These are phyloP conservation scores for Aspergillus brasiliensis DNA, from an alignment of 2,329 filamentous ascomycete genomes.

Conservation along the genomic window DNA sequence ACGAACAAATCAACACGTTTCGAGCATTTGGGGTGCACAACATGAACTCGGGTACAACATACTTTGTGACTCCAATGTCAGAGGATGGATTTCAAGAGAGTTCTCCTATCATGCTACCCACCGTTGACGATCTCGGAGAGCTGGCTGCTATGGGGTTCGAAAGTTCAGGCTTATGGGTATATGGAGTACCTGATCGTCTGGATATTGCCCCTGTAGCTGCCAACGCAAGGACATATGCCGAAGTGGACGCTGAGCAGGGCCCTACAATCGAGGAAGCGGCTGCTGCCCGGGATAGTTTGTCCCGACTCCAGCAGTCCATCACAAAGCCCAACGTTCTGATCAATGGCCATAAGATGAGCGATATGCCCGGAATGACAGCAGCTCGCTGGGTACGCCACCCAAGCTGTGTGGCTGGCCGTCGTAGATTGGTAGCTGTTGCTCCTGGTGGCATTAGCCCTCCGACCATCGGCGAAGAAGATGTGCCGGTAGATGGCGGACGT, in stretches of 20 bases:
- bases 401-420: conserved; percentile 52
- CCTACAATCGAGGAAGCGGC: not conserved
- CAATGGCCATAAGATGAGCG: conserved; percentile 65
- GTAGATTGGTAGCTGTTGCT: conserved; percentile 68
- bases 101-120: conserved; percentile 68
- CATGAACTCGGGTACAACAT: conserved; percentile 73
- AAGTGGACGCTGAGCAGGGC: conserved; percentile 2
- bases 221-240: not conserved
- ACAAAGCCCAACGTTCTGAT: conserved; percentile 67
- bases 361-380: conserved; percentile 66
- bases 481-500: conserved; percentile 77
- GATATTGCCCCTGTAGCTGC: conserved; percentile 54
- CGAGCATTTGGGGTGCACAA: conserved; percentile 75
- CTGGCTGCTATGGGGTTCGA: conserved; percentile 74
- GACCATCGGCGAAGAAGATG: conserved; percentile 68
- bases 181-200: conserved; percentile 73
- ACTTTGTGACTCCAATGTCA: conserved; percentile 70
- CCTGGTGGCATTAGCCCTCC: conserved; percentile 66
- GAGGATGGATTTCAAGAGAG: conserved; percentile 56
- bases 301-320: conserved; percentile 38
- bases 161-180: conserved; percentile 73
- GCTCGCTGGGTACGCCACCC: conserved; percentile 71
- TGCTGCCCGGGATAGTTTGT: conserved; percentile 24
- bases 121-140: conserved; percentile 69
- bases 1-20: conserved; percentile 75